Evolutionary conservation across 108 stramenopile genomes (phyloP), one percentile per base, ranked within the genome.

Genomic region (Phaeodactylum tricornutum): DNA sequence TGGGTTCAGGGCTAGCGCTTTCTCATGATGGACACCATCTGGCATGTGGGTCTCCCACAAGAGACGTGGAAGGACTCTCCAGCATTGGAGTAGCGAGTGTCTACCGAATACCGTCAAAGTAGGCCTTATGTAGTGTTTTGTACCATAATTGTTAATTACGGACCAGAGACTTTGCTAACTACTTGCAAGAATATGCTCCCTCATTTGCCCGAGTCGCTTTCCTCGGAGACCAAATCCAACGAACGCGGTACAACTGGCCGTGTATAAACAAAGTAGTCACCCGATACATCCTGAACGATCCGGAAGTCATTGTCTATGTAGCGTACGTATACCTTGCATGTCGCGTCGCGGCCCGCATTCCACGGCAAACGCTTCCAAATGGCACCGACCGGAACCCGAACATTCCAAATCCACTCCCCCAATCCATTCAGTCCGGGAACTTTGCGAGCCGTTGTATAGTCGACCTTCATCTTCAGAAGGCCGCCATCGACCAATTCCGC

Each of bases 331-430:
- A 92, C 84, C 55, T 74, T 72, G 53, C 85, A 84, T 21, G 64
- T 47, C 2, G 90, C 78, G 20, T 49, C 61, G 21, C 81, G 45
- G 12, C 85, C 85, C 40, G 75, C 72, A 50, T 92, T 92, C 90
- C 90, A 92, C 27, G 90, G 90, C 7, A 92, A 60, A 20, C 82
- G 60, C 52, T 83, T 84, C 90, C 90, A 92, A 43, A 69, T 62
- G 31, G 68, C 61, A 6, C 90, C 90, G 2, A 92, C 90, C 1
- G 90, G 90, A 6, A 92, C 85, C 43, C 75, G 79, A 25, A 92
- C 67, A 1, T 50, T 66, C 89, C 89, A 87, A 46, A 91, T 84
- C 68, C 77, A 77, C 32, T 86, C 80, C 5, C 84, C 89, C 22
- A 90, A 51, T 26, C 84, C 89, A 15, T 37, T 52, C 33, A 91